Evolutionary conservation across 2,329 filamentous ascomycete species (phyloP), one percentile per base, ranked within the genome.

Genomic region (Sarocladium oryzae): DNA sequence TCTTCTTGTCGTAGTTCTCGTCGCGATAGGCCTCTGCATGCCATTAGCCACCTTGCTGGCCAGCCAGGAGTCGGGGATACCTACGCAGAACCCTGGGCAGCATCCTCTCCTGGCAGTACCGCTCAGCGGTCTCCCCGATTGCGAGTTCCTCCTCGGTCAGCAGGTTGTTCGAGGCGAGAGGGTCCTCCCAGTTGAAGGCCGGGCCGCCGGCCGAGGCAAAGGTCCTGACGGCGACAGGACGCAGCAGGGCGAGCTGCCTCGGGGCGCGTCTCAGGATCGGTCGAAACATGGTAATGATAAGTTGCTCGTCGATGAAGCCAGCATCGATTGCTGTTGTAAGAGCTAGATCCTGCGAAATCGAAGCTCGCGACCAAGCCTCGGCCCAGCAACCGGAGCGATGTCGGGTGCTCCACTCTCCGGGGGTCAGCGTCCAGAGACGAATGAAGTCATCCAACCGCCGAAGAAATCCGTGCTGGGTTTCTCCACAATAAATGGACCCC

Each of bases 31-130:
- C 87, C 69, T 92, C 89, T 92, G 55, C 26, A 38, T 30, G 46
- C 21, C 3, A 16, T 43, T 28, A 43, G 40, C 20, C 18, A 20
- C 8, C 21, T 28, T 3, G 8, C 21, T 3, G 10, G 7, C 40
- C 5, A 10, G 9, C 15, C 7, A 41, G 13, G 28, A 26, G 21
- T n/a, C 9, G 4, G 28, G 8, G 38, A 54, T 54, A 68, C 80
- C 58, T 76, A 96, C 91, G 85, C 54, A 96, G 76, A 49, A 99
- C 86, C 56, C 92, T 78, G 49, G 93, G 93, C 37, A 88, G 74
- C 72, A 99, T 76, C 54, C 82, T 81, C 66, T 97, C 91, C 68
- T 97, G 92, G 66, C 91, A 97, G 64, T 97, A 99, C 55, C 88
- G 81, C 69, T 95, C 88, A 30, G 92, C 92, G 5, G 89, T 95